These are phyloP conservation scores for Claviceps africana DNA, from an alignment of 2,329 filamentous ascomycete genomes.

Conservation along the genomic window DNA sequence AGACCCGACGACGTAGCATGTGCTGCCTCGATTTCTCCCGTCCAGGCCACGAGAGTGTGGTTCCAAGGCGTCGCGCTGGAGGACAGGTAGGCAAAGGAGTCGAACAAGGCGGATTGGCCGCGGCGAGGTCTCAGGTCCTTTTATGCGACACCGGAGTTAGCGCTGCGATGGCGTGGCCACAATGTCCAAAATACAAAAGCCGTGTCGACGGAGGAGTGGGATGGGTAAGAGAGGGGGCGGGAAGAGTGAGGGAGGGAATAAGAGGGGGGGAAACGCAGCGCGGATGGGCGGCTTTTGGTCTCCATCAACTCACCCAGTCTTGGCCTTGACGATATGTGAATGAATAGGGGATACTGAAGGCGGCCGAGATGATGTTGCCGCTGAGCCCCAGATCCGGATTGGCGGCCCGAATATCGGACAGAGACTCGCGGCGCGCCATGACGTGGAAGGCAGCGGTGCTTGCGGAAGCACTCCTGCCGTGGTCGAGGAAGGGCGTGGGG, in stretches of 20 bases:
- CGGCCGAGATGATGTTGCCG: conserved; percentile 53
- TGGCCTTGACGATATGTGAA: conserved; percentile 42
- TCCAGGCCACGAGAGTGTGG: conserved; percentile 89
- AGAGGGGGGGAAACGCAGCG: too few species aligned
- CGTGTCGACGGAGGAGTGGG: neutral
- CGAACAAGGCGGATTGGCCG: conserved; percentile 83
- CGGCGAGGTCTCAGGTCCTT: conserved; percentile 64
- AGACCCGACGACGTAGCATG: conserved; percentile 28
- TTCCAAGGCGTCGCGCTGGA: conserved; percentile 78
- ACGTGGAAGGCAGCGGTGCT: neutral
- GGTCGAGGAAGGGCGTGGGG: neutral
- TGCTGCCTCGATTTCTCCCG: conserved; percentile 61
- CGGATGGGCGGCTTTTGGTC: neutral
- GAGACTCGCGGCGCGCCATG: conserved; percentile 34
- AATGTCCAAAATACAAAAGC: neutral
- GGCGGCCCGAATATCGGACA: conserved; percentile 40
- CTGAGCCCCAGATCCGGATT: conserved; percentile 44
- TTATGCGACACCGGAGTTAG: neutral
- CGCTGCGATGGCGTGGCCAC: neutral
- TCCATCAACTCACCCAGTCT: conserved; percentile 40
- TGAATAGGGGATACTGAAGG: conserved; percentile 48
- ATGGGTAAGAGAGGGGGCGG: too few species aligned
- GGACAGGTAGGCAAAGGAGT: conserved; percentile 77
- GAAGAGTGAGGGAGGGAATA: neutral
- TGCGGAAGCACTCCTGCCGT: neutral